These are phyloP conservation scores for Taphrina deformans DNA, from an alignment of 1,139 yeast species.

Conservation along the genomic window DNA sequence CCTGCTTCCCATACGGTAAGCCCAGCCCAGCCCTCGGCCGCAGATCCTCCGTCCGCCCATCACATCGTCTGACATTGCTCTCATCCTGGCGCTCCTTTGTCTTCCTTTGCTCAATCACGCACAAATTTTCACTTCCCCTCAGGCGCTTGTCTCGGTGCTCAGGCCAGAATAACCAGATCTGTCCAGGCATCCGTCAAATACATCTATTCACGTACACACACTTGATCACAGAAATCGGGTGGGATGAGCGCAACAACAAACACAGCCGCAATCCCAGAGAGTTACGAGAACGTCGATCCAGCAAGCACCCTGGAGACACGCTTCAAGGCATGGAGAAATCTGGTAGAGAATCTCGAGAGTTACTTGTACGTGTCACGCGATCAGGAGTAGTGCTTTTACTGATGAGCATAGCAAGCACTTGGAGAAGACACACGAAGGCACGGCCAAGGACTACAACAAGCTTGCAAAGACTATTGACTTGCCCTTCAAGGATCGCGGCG, in stretches of 20 bases:
- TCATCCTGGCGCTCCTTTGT: no score
- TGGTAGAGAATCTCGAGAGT: constrained; percentile 28
- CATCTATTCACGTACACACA: no score
- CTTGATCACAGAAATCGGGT: no score
- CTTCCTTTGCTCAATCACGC: no score
- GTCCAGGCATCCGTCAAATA: no score
- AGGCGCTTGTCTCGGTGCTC: no score
- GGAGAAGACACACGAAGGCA: constrained; percentile 28
- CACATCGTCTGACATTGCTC: no score
- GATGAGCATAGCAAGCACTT: constrained; percentile 14
- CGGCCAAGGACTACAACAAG: constrained; percentile 30
- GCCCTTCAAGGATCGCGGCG: constrained; percentile 24
- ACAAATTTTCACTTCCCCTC: no score
- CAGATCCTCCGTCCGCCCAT: no score
- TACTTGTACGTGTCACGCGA: constrained; percentile 9
- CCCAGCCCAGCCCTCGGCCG: no score
- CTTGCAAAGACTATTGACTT: constrained; percentile 30
- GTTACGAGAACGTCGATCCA: constrained; percentile 11
- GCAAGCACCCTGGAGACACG: constrained; percentile 20
- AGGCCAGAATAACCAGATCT: no score
- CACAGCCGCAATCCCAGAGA: constrained; percentile 8
- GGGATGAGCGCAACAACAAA: constrained; percentile 1
- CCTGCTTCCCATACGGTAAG: no score
- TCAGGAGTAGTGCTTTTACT: not conserved
- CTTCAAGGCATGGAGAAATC: constrained; percentile 28